Base-by-base conservation (phyloP, 768 basidiomycete species). In the Russula sp. region DNA sequence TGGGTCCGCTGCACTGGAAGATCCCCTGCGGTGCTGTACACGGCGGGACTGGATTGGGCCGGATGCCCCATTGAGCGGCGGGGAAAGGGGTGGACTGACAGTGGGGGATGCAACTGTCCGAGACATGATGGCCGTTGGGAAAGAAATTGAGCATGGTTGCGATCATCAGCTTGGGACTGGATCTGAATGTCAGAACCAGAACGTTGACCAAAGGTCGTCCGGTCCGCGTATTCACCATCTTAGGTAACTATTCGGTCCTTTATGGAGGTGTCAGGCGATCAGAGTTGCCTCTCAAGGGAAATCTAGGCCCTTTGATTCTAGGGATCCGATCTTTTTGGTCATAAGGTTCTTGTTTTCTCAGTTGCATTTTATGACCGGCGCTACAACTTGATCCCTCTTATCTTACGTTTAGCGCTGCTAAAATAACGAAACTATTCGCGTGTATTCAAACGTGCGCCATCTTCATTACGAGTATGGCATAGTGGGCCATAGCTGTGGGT, bases 1-100 rank as follows among this genome's bases (percentile, higher is more conserved):
- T 0, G 90, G 89, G 71, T 92, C 90, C 2, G 80, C 73, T 0
- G 90, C 90, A 34, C 82, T 77, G 14, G 79, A 73, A 0, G 90
- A 91, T 18, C 89, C 89, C 53, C 89, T 80, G 18, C 90, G 80
- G 7, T 79, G 70, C 31, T 81, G 77, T 44, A 89, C 77, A 50
- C 78, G 68, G 39, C 77, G 75, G 13, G 66, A 47, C 11, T 31
- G 55, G 4, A 51, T 18, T 13, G 61, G 59, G 55, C 45, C 57
- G n/a, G 66, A 57, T 45, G 62, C 27, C 47, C 8, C 65, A 7
- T 45, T 59, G 34, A 49, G 65, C 22, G 57, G 51, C 7, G 65
- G 65, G 22, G 62, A 59, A 20, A 45, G 27, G 13, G 62, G 57
- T 3, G 65, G 65, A 14, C 65, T 66, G 47, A 37, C 27, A 14